These are phyloP conservation scores for Phaeosphaeriaceae sp. DNA, from an alignment of 2,329 filamentous ascomycete genomes.

Conservation along the genomic window DNA sequence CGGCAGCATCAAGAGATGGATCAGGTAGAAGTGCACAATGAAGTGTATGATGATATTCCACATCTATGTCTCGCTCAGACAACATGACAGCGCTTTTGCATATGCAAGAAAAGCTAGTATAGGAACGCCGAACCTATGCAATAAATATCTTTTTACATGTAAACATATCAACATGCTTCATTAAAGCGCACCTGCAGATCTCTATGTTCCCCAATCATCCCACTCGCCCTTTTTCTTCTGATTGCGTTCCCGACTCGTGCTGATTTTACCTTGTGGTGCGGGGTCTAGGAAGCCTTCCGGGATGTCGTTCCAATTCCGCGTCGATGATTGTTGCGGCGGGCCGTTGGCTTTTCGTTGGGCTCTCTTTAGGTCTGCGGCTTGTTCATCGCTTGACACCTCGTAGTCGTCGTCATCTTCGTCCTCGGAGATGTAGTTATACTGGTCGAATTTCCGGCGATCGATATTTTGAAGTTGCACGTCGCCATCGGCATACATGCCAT, in stretches of 20 bases:
- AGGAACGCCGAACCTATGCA: constrained; percentile 16
- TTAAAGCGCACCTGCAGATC: constrained; percentile 2
- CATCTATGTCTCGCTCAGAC: neutral
- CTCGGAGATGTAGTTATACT: constrained; percentile 46
- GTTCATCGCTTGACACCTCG: constrained; percentile 43
- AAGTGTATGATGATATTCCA: neutral
- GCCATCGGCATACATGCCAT: constrained; percentile 45
- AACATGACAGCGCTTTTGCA: neutral
- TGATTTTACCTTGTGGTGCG: constrained; percentile 38
- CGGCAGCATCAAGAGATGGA: neutral
- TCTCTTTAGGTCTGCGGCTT: constrained; percentile 28
- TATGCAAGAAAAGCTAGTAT: constrained; percentile 3
- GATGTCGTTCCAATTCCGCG: constrained; percentile 58
- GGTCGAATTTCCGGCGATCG: constrained; percentile 44
- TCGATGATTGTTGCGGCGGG: constrained; percentile 22
- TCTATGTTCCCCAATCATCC: constrained; percentile 35
- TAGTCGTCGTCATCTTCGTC: constrained; percentile 48
- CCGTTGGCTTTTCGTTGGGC: constrained; percentile 21
- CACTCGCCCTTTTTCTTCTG: constrained; percentile 37
- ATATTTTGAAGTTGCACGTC: constrained; percentile 54
- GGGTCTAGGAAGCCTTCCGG: constrained; percentile 53
- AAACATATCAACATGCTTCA: constrained; percentile 22
- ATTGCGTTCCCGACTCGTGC: constrained; percentile 34
- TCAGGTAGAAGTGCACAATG: neutral
- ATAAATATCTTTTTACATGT: constrained; percentile 14